These are phyloP conservation scores for Venturia aucupariae DNA, from an alignment of 2,329 filamentous ascomycete genomes.

Conservation along the genomic window DNA sequence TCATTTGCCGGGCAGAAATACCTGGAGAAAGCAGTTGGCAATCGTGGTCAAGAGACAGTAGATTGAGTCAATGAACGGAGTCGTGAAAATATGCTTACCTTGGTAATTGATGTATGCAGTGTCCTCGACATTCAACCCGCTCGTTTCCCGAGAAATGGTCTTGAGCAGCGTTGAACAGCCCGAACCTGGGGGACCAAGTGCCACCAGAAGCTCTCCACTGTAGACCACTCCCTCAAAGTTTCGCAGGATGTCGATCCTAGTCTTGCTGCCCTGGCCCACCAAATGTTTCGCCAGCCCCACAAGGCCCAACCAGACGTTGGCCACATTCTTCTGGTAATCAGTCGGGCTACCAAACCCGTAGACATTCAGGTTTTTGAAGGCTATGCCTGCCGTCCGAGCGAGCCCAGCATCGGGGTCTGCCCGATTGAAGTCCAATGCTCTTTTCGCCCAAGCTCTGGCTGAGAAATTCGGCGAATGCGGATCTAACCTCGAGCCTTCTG, in stretches of 20 bases:
- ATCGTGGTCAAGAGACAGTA: constrained; percentile 16
- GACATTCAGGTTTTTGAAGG: constrained; percentile 39
- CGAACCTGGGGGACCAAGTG: constrained; percentile 57
- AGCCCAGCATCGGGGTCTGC: constrained; percentile 33
- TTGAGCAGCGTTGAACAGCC: constrained; percentile 81
- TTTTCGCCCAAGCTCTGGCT: constrained; percentile 40
- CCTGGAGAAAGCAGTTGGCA: constrained; percentile 29
- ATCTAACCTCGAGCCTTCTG: constrained; percentile 35
- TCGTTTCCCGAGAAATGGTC: constrained; percentile 72
- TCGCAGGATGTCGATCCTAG: constrained; percentile 54
- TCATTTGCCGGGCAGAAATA: constrained; percentile 64
- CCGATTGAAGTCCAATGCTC: constrained; percentile 38
- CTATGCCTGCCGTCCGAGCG: constrained; percentile 36
- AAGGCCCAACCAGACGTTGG: constrained; percentile 36
- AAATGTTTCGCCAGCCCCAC: constrained; percentile 30
- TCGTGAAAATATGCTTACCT: constrained; percentile 33
- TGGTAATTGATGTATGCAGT: constrained; percentile 74
- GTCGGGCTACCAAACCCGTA: constrained; percentile 40
- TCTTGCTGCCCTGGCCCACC: constrained; percentile 22
- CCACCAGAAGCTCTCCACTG: constrained; percentile 66
- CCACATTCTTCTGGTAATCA: constrained; percentile 43
- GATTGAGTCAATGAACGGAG: neutral
- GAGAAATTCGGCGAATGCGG: constrained; percentile 39
- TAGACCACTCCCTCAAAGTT: constrained; percentile 59
- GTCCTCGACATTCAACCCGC: constrained; percentile 65